Base-by-base conservation (phyloP, 768 basidiomycete genomes). In the Fomitopsis serialis region DNA sequence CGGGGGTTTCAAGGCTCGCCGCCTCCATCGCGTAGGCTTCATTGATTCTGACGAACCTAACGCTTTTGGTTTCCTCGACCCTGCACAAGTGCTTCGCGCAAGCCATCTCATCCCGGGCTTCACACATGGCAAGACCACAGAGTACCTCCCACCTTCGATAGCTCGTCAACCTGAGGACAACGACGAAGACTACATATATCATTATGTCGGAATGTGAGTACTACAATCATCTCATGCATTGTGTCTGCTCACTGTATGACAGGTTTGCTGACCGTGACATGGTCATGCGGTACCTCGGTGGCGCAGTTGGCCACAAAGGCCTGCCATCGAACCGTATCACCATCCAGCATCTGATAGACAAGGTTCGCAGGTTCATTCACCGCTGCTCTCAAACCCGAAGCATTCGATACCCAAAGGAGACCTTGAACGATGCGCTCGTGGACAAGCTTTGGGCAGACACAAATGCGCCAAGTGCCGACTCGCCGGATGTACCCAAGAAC, bases 11-110 rank as follows among this genome's bases (percentile, higher is more conserved):
- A 55, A 60, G 1, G 36, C 52, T 0, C 54, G 63, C 12, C 60
- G 63, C 0, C 63, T 78, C 0, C 74, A 70, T 17, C 61, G 67
- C 3, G 37, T 81, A 17, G 68, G 67, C 0, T 81, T 78, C 57
- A 55, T 79, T 0, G 52, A 64, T 2, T 45, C 57, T 4, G 48
- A 62, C 0, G 66, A 68, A 21, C 36, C 48, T 0, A 57, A 58
- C 2, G 66, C 72, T 3, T 80, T 78, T 52, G 71, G 77, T 0
- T 80, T 81, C 44, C 23, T 80, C 0, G 68, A 80, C 56, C 79
- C 79, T 0, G 51, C 54, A 0, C 56, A 62, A 0, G 67, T 81
- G 3, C 59, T 81, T 25, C 62, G 71, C 0, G 71, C 62, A 0
- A 63, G 58, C 1, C 77, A 81, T 54, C 54, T 80, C 1, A 68